Evolutionary conservation across 208 protist genomes (phyloP).

Genomic region (Trypanosomatidae sp.): DNA sequence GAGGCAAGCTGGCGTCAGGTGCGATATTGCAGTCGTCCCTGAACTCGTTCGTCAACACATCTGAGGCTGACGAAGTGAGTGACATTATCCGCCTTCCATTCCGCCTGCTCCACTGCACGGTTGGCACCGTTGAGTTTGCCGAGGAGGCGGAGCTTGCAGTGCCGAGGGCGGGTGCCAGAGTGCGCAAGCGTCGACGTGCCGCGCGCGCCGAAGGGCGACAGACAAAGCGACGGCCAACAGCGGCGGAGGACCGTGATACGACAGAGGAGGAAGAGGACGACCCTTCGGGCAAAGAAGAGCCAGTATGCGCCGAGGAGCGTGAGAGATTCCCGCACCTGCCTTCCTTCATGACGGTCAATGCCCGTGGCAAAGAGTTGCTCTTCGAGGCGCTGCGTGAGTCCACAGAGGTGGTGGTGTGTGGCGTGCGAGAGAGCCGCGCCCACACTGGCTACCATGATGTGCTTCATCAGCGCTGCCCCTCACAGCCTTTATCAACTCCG

Average conservation of each 20-base stretch:
- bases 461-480: conserved; percentile 30
- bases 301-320: not conserved
- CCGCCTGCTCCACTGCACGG: conserved; percentile 20
- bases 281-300: conserved; percentile 2
- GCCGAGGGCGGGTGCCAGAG: not conserved
- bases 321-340: conserved; percentile 2
- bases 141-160: conserved; percentile 5
- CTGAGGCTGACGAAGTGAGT: not conserved
- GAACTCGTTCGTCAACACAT: not conserved
- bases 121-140: conserved; percentile 17
- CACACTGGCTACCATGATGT: conserved; percentile 57
- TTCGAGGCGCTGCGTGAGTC: conserved; percentile 43
- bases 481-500: not conserved
- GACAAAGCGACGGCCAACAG: not conserved
- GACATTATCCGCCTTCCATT: conserved; percentile 5
- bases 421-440: conserved; percentile 56
- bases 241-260: not conserved
- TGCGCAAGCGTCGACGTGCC: conserved; percentile 10
- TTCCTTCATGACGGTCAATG: conserved; percentile 6
- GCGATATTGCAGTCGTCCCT: not conserved
- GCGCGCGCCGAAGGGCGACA: not conserved
- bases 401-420: conserved; percentile 63
- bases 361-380: conserved; percentile 42
- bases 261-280: conserved; percentile 1
- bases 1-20: not conserved